Evolutionary conservation across 495 filamentous ascomycete genomes (phyloP).

Genomic region (Penicillium turbatum): DNA sequence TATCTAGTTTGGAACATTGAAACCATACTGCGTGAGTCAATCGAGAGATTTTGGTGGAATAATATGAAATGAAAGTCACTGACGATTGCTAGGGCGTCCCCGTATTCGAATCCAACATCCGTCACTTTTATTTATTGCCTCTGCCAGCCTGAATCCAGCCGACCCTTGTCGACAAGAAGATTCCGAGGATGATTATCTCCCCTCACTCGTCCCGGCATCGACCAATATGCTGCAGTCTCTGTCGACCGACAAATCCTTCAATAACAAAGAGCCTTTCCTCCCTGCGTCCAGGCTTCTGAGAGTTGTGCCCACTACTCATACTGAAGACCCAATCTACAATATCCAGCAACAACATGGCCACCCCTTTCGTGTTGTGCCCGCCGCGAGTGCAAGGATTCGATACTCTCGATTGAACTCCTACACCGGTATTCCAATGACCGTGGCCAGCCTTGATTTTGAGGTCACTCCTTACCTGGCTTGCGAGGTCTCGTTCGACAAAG

Average conservation of each 20-base stretch:
- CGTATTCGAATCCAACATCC: slow-evolving; percentile 74
- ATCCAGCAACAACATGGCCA: slow-evolving; percentile 58
- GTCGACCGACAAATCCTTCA: slow-evolving; percentile 60
- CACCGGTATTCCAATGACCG: slow-evolving; percentile 59
- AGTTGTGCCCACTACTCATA: slow-evolving; percentile 62
- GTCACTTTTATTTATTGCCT: slow-evolving; percentile 69
- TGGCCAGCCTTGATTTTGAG: slow-evolving; percentile 84
- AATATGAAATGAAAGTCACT: slow-evolving; percentile 16
- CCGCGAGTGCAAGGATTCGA: slow-evolving; percentile 77
- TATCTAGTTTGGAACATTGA: slow-evolving; percentile 78
- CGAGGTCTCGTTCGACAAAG: slow-evolving; percentile 63
- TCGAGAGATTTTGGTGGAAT: neutral
- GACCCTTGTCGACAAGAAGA: slow-evolving; percentile 46
- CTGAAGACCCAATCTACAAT: slow-evolving; percentile 58
- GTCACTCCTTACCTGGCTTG: slow-evolving; percentile 77
- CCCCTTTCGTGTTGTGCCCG: slow-evolving; percentile 68
- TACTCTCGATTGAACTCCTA: slow-evolving; percentile 69
- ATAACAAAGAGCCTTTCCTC: slow-evolving; percentile 64
- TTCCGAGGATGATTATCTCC: slow-evolving; percentile 68
- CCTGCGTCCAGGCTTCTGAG: slow-evolving; percentile 75
- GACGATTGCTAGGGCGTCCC: slow-evolving; percentile 51
- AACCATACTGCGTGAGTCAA: slow-evolving; percentile 60
- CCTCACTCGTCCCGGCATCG: slow-evolving; percentile 67
- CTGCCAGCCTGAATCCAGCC: slow-evolving; percentile 60
- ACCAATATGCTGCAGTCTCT: slow-evolving; percentile 80